Base-by-base conservation (phyloP, 352 stramenopile species). In the Albugo laibachii region DNA sequence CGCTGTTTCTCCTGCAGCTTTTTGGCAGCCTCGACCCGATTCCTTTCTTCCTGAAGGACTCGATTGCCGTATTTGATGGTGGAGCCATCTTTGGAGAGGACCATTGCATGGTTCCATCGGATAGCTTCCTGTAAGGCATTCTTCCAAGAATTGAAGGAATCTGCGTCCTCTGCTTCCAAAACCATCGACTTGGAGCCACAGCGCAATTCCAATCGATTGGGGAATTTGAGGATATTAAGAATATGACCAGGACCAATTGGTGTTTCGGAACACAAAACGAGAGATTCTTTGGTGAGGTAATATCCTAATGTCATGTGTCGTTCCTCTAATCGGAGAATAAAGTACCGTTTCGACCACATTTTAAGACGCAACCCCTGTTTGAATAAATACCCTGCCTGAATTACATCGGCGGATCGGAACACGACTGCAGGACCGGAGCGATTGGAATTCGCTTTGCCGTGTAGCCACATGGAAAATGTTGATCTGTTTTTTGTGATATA, bases 301-400 rank as follows among this genome's bases (percentile, higher is more conserved):
- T 91, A 91, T 0, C 74, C 72, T 11, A 91, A 58, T 34, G 77
- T 91, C 77, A 91, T 91, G 62, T 91, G 75, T 3, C 74, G 74
- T 61, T 91, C 77, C 47, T 91, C 77, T 13, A 91, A 65, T 0
- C 77, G 72, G 42, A 91, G 47, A 41, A 91, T 91, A 41, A 91
- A 91, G 47, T 91, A 91, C 39, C 77, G 69, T n/a, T 67, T 67
- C 16, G 61, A 79, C 74, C 74, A 87, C 58, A 83, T 73, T 52
- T 81, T 82, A 24, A 91, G 52, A 8, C 77, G 74, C 19, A 80
- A 54, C 1, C 77, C 77, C 50, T 87, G 77, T 54, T 91, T 91
- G 20, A 91, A 54, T 41, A 91, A 45, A 61, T 91, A 87, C 0
- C 77, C 77, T 53, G 87, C 74, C 54, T 86, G 74, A 37, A 91